A percentile compares a stretch with the other conserved stretches of the same genome.
These are phyloP conservation scores for Xylaria palmicola DNA, from an alignment of 495 filamentous ascomycete genomes.

Conservation along the genomic window DNA sequence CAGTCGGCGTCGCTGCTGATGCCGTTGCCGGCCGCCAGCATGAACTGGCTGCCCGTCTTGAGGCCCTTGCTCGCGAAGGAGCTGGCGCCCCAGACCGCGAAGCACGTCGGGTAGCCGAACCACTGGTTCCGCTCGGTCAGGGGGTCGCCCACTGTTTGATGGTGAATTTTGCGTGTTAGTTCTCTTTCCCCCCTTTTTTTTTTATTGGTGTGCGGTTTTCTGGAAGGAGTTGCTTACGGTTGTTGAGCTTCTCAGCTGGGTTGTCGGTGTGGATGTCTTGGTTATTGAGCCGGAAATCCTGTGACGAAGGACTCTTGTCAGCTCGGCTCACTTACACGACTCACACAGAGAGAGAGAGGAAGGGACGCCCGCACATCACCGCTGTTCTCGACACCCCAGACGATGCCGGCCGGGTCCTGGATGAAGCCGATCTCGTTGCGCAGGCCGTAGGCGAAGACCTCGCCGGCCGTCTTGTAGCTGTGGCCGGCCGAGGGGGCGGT, in stretches of 20 bases:
- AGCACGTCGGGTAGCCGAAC: slow-evolving; percentile 71
- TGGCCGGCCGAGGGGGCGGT: slow-evolving; percentile 37
- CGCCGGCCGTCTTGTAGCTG: slow-evolving; percentile 54
- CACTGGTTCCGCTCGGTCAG: slow-evolving; percentile 39
- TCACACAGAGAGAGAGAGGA: neutral
- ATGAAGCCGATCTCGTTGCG: slow-evolving; percentile 67
- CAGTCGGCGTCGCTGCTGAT: slow-evolving; percentile 54
- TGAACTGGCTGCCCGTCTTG: slow-evolving; percentile 53
- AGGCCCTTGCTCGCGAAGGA: slow-evolving; percentile 42
- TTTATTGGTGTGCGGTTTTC: neutral
- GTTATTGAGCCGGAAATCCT: slow-evolving; percentile 41
- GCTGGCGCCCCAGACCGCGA: slow-evolving; percentile 57
- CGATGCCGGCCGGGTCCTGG: slow-evolving; percentile 57
- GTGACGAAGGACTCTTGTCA: neutral
- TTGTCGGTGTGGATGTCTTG: slow-evolving; percentile 65
- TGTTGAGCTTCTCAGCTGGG: slow-evolving; percentile 72
- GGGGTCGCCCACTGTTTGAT: slow-evolving; percentile 32
- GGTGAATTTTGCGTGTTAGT: neutral
- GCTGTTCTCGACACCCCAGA: slow-evolving; percentile 70
- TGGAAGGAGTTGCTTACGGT: slow-evolving; percentile 26
- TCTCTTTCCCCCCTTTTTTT: too few species aligned
- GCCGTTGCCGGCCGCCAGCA: slow-evolving; percentile 39
- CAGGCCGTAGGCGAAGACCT: slow-evolving; percentile 63
- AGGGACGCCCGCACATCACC: slow-evolving; percentile 51
- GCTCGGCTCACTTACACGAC: neutral